Evolutionary conservation across 345 rosid genomes (phyloP).

Genomic region (Eutrema japonicum): DNA sequence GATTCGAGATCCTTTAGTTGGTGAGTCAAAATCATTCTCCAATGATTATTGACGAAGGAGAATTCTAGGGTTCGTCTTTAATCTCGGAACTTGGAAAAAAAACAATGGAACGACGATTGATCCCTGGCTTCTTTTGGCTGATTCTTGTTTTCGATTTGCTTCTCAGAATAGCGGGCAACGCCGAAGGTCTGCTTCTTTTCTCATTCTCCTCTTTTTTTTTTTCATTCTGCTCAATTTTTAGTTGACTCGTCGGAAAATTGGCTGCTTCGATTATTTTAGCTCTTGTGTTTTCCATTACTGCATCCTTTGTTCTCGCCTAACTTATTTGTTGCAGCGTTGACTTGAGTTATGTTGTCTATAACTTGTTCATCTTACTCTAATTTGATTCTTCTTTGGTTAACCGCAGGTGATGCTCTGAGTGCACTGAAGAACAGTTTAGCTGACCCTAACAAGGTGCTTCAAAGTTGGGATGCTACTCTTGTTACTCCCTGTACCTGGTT

Average conservation of each 20-base stretch:
- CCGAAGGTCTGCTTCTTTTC: conserved; percentile 58
- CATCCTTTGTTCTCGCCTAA: conserved; percentile 4
- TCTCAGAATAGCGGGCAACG: conserved; percentile 60
- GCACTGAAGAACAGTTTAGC: conserved; percentile 64
- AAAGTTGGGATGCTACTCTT: conserved; percentile 93
- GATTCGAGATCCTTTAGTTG: conserved; percentile 9
- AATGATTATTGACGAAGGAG: conserved; percentile 19
- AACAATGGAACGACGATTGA: conserved; percentile 43
- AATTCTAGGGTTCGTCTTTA: conserved; percentile 36
- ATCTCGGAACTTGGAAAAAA: background rate
- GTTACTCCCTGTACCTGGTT: conserved; percentile 95
- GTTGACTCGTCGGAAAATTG: background rate
- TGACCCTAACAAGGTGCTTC: conserved; percentile 84
- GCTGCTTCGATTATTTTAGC: conserved; percentile 2
- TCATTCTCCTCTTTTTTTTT: background rate
- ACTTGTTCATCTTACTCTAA: background rate
- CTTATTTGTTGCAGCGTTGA: background rate
- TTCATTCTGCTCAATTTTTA: background rate
- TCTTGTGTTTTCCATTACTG: background rate
- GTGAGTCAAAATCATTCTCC: conserved; percentile 3
- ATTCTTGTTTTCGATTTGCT: conserved; percentile 54
- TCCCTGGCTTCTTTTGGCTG: conserved; percentile 51
- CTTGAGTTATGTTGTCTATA: background rate
- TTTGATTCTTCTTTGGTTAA: background rate
- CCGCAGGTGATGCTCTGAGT: conserved; percentile 82